Evolutionary conservation across 352 stramenopile genomes (phyloP).

Genomic region (Globisporangium uncinulatum): DNA sequence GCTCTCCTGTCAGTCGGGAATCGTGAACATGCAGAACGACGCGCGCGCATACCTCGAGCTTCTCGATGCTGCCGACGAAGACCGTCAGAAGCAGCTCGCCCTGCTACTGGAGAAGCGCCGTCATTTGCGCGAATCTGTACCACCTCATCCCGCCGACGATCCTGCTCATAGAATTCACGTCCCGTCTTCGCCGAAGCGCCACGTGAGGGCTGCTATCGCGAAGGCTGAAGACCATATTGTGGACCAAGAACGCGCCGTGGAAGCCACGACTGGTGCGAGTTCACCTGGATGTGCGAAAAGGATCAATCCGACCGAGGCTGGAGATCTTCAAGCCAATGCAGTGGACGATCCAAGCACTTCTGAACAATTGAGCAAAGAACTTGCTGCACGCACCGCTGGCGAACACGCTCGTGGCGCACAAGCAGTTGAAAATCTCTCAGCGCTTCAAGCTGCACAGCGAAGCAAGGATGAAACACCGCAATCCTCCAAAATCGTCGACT

Average conservation of each 20-base stretch:
- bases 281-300: too few species aligned
- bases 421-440: too few species aligned
- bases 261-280: too few species aligned
- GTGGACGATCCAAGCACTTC: too few species aligned
- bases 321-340: too few species aligned
- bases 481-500: neutral
- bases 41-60: slow-evolving; percentile 10
- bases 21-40: slow-evolving; percentile 49
- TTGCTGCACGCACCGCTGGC: too few species aligned
- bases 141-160: slow-evolving; percentile 13
- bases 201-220: neutral
- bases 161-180: slow-evolving; percentile 1
- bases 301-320: too few species aligned
- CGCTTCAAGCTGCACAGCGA: neutral
- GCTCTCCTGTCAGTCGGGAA: neutral
- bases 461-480: neutral
- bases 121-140: slow-evolving; percentile 21
- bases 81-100: slow-evolving; percentile 36
- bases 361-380: too few species aligned
- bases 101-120: slow-evolving; percentile 34
- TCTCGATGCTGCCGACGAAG: slow-evolving; percentile 21
- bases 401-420: too few species aligned
- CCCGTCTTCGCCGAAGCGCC: neutral
- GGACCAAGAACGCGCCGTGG: too few species aligned
- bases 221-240: too few species aligned